phyloP scores from a whole-genome alignment of 2,329 filamentous ascomycete species.

The Colletotrichum camelliae region DNA sequence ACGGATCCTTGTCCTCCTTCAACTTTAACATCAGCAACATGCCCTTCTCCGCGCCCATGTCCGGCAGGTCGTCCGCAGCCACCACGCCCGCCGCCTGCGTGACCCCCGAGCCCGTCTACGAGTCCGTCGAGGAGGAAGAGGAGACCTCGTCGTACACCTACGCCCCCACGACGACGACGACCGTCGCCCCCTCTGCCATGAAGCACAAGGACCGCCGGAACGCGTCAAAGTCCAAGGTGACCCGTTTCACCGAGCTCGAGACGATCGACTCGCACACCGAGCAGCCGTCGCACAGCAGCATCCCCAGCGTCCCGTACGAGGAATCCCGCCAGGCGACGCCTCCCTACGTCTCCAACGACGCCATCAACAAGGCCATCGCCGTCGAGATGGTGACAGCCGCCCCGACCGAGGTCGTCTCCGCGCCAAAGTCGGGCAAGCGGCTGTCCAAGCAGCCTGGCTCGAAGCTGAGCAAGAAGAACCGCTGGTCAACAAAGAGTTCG shows the following conservation, averaged over 20 bases:
- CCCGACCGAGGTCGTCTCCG: not conserved
- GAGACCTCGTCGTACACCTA: not conserved
- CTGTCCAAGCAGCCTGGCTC: slow-evolving; percentile 34
- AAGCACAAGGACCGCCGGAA: slow-evolving; percentile 25
- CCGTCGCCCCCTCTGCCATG: not conserved
- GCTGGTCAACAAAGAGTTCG: slow-evolving; percentile 32
- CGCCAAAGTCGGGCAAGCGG: slow-evolving; percentile 26
- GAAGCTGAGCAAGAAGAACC: slow-evolving; percentile 34
- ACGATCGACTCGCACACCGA: slow-evolving; percentile 33
- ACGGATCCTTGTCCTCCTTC: slow-evolving; percentile 16
- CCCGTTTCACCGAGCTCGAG: slow-evolving; percentile 35
- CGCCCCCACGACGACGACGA: not conserved
- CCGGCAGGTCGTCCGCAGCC: slow-evolving; percentile 11
- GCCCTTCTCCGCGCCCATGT: slow-evolving; percentile 18
- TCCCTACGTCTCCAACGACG: slow-evolving; percentile 19
- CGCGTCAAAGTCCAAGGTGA: slow-evolving; percentile 26
- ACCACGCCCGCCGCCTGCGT: slow-evolving; percentile 20
- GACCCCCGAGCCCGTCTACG: slow-evolving; percentile 16
- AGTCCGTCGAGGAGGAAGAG: slow-evolving; percentile 11
- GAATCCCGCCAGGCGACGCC: slow-evolving; percentile 8
- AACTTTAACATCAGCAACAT: slow-evolving; percentile 14
- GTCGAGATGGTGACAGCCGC: slow-evolving; percentile 4
- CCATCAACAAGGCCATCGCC: slow-evolving; percentile 24
- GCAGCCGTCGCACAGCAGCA: not conserved
- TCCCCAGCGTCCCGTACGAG: not conserved